Evolutionary conservation across 768 basidiomycete genomes (phyloP).

Genomic region (Amanita phalloides): DNA sequence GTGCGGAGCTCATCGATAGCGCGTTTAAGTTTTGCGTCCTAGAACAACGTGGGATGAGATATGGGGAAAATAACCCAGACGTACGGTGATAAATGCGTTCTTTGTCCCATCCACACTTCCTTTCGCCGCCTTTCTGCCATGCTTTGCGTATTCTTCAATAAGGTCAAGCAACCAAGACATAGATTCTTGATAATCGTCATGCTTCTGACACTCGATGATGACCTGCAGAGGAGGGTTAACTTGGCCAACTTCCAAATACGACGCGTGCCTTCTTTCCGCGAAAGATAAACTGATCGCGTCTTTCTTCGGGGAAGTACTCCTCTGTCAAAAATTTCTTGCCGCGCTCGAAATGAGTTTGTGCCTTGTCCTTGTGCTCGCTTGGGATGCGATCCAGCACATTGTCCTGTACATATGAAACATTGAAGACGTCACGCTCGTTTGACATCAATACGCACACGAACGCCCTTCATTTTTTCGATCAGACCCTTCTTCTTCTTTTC

Average conservation of each 20-base stretch:
- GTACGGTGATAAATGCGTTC: neutral
- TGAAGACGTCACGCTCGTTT: conserved; percentile 17
- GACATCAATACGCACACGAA: conserved; percentile 24
- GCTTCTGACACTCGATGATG: conserved; percentile 86
- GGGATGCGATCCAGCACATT: conserved; percentile 41
- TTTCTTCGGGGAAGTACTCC: conserved; percentile 84
- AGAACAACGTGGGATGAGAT: neutral
- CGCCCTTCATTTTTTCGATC: conserved; percentile 22
- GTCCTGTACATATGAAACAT: conserved; percentile 7
- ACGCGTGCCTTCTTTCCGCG: conserved; percentile 72
- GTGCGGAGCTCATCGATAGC: conserved; percentile 60
- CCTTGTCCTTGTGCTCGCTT: conserved; percentile 53
- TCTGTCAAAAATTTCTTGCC: conserved; percentile 63
- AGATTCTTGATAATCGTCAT: conserved; percentile 80
- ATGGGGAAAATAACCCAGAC: neutral
- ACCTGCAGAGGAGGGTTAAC: conserved; percentile 28
- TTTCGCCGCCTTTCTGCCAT: conserved; percentile 25
- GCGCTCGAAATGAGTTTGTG: conserved; percentile 41
- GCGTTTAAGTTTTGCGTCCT: conserved; percentile 47
- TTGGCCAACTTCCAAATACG: neutral
- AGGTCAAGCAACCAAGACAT: conserved; percentile 62
- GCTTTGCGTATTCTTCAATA: conserved; percentile 49
- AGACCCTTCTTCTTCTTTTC: conserved; percentile 24
- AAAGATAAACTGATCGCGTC: conserved; percentile 89
- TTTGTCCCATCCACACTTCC: conserved; percentile 13